Evolutionary conservation across 306 rosid species (phyloP), one percentile per base, ranked within the genome.

Genomic region (Rosa rugosa): DNA sequence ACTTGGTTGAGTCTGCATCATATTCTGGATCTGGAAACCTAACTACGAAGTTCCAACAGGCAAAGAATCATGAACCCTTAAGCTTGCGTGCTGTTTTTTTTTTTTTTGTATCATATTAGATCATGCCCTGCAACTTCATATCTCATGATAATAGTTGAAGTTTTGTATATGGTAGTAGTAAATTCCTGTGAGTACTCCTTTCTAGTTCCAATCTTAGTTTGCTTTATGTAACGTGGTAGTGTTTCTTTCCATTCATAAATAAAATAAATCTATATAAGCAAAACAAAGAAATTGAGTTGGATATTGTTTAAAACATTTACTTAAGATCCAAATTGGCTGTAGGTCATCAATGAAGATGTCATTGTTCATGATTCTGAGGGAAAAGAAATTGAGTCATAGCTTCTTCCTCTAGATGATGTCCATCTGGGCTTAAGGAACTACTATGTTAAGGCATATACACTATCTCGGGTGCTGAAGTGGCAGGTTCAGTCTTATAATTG

Each of bases 361-460:
- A n/a, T n/a, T n/a, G n/a, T n/a, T n/a, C n/a, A n/a, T n/a, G n/a
- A n/a, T n/a, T n/a, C n/a, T n/a, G n/a, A n/a, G n/a, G n/a, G n/a
- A n/a, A n/a, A n/a, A n/a, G n/a, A n/a, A n/a, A n/a, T n/a, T n/a
- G n/a, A n/a, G n/a, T n/a, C n/a, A n/a, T n/a, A n/a, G n/a, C n/a
- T n/a, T n/a, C n/a, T n/a, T n/a, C n/a, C n/a, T n/a, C n/a, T n/a
- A n/a, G n/a, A 70, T 23, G 75, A 81, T 76, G 78, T 78, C 67
- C 69, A 75, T 54, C 64, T 60, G 45, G 67, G 51, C 69, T 83
- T 83, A 73, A 85, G 91, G 79, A 79, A 79, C 76, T 70, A 83
- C 79, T 68, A 85, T 73, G 89, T 77, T 47, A 83, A 82, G 84
- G 91, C 91, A 51, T 85, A 88, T 88, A 85, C 73, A 78, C 84